Conservation (phyloP, 345 rosid species). For the Pugionium cornutum region DNA sequence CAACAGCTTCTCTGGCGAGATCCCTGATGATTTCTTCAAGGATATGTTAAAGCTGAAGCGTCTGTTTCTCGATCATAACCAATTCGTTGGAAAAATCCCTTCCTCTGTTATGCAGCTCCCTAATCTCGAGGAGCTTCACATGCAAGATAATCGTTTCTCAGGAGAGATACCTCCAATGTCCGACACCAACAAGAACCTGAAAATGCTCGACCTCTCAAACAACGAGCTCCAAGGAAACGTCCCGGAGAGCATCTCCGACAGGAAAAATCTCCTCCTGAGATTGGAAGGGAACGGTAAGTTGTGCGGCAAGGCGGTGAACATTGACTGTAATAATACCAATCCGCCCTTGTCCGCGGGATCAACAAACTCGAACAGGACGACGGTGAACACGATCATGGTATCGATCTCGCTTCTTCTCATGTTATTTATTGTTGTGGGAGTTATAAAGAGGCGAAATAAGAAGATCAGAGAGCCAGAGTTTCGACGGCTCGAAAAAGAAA, state of each 20-base stretch:
- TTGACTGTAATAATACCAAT: constrained; percentile 31
- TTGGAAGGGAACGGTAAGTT: constrained; percentile 48
- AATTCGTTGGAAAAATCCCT: constrained; percentile 61
- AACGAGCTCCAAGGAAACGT: constrained; percentile 68
- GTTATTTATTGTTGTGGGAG: constrained; percentile 33
- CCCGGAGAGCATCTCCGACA: constrained; percentile 42
- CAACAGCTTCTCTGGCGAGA: constrained; percentile 62
- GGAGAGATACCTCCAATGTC: constrained; percentile 57
- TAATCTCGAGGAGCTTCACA: constrained; percentile 59
- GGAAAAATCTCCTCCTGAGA: constrained; percentile 34
- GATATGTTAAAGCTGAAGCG: constrained; percentile 54
- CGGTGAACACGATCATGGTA: constrained; percentile 11
- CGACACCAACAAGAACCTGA: constrained; percentile 27
- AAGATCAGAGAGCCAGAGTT: constrained; percentile 43
- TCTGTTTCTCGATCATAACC: constrained; percentile 60
- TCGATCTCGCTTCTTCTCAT: constrained; percentile 21
- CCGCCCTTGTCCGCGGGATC: not conserved
- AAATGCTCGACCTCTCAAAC: constrained; percentile 50
- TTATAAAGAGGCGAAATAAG: constrained; percentile 26
- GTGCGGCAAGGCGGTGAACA: constrained; percentile 54
- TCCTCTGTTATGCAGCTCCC: constrained; percentile 46
- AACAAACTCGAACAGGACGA: not conserved
- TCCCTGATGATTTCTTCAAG: constrained; percentile 54
- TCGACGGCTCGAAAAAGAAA: constrained; percentile 52
- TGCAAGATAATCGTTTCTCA: constrained; percentile 62